A percentile compares a stretch with the other conserved stretches of the same genome.
phyloP scores from a whole-genome alignment of 2,329 filamentous ascomycete species.

The Phaeosphaeria sp. region DNA sequence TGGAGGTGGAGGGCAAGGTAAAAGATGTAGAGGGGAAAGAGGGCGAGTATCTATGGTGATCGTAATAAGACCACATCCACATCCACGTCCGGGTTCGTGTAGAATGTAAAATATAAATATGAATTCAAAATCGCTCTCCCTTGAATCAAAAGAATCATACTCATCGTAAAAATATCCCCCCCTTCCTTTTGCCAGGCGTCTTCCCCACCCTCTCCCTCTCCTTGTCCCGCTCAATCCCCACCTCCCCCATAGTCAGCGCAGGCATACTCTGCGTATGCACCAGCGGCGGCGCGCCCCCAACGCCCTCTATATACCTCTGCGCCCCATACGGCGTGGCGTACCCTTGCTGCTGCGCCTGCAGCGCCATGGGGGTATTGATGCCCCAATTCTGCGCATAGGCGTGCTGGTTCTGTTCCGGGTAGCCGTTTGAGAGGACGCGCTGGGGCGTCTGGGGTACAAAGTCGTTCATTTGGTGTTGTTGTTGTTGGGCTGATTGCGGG shows the following conservation, averaged over 20 bases:
- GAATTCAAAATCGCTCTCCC: no score
- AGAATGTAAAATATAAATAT: no score
- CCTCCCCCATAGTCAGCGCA: neutral
- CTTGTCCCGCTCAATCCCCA: conserved; percentile 10
- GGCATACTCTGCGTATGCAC: conserved; percentile 40
- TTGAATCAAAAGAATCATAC: no score
- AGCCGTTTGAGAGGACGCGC: conserved; percentile 28
- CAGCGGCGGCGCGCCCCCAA: conserved; percentile 26
- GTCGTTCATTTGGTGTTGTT: conserved; percentile 16
- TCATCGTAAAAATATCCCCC: neutral
- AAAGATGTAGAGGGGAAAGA: no score
- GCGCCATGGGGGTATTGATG: neutral
- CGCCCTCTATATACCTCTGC: conserved; percentile 21
- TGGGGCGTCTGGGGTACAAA: conserved; percentile 42
- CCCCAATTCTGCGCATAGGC: conserved; percentile 23
- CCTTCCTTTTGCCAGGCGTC: conserved; percentile 24
- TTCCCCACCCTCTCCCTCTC: conserved; percentile 13
- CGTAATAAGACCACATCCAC: no score
- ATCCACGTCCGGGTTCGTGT: no score
- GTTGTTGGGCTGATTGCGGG: conserved; percentile 12
- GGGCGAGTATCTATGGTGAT: no score
- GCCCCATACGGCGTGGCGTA: conserved; percentile 9
- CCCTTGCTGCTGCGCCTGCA: conserved; percentile 15
- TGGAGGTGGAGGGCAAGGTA: neutral
- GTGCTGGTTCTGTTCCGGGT: conserved; percentile 26